Evolutionary conservation across 495 filamentous ascomycete genomes (phyloP).

Genomic region (Aspergillus funiculosus): DNA sequence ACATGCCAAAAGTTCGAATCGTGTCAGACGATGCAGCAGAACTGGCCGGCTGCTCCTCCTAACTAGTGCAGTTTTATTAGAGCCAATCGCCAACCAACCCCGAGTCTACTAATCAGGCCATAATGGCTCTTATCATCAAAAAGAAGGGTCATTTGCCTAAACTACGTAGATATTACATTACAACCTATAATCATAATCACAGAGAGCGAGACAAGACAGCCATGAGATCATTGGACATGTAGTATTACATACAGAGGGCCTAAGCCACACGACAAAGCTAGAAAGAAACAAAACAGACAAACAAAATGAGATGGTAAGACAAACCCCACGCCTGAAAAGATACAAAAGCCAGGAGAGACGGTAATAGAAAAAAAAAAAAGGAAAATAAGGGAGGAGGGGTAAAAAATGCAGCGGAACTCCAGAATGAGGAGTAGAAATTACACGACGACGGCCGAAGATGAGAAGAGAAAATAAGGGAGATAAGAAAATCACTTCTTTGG

Average conservation of each 20-base stretch:
- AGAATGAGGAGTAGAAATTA: slow-evolving; percentile 11
- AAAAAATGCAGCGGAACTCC: slow-evolving; percentile 13
- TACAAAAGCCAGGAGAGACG: slow-evolving; percentile 11
- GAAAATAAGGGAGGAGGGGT: slow-evolving; percentile 3
- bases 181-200: neutral
- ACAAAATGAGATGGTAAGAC: slow-evolving; percentile 1
- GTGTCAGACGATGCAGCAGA: too few relatives aligned
- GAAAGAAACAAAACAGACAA: slow-evolving; percentile 6
- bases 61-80: too few relatives aligned
- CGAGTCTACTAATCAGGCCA: too few relatives aligned
- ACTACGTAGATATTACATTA: too few relatives aligned
- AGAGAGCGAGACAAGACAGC: slow-evolving; percentile 7
- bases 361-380: slow-evolving; percentile 5
- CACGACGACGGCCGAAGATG: slow-evolving; percentile 10
- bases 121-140: too few relatives aligned
- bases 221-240: slow-evolving; percentile 18
- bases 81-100: too few relatives aligned
- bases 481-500: neutral
- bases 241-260: slow-evolving; percentile 16
- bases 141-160: too few relatives aligned
- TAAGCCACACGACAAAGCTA: slow-evolving; percentile 12
- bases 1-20: too few relatives aligned
- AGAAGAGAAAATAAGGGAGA: slow-evolving; percentile 12
- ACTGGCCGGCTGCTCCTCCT: too few relatives aligned
- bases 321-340: slow-evolving; percentile 10